phyloP scores from a whole-genome alignment of 1,284 basidiomycete genomes.

The Sphagnurus paluster region DNA sequence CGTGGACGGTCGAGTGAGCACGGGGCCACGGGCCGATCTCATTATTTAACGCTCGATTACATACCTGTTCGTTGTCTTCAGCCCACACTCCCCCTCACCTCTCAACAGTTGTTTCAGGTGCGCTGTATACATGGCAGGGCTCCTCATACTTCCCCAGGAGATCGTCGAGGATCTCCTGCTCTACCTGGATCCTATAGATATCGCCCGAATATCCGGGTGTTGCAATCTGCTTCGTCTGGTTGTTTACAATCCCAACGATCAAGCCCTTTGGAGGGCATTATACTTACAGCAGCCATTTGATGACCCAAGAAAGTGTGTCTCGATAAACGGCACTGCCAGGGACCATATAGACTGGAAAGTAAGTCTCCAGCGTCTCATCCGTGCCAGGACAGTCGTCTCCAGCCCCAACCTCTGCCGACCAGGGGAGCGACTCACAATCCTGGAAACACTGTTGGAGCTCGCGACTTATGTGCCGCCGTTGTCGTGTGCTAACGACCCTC shows the following conservation, averaged over 20 bases:
- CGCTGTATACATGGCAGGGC: slow-evolving; percentile 13
- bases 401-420: slow-evolving; percentile 32
- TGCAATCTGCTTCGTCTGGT: slow-evolving; percentile 42
- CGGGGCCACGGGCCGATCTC: too few relatives aligned
- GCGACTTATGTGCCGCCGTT: slow-evolving; percentile 41
- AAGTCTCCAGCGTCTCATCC: slow-evolving; percentile 50
- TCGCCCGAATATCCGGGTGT: slow-evolving; percentile 50
- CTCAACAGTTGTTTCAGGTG: background rate
- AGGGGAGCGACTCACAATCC: slow-evolving; percentile 40
- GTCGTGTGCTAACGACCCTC: slow-evolving; percentile 19
- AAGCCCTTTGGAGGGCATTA: slow-evolving; percentile 58
- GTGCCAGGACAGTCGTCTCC: slow-evolving; percentile 45
- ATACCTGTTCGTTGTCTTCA: background rate
- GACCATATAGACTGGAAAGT: slow-evolving; percentile 50
- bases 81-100: background rate
- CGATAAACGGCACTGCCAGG: slow-evolving; percentile 37
- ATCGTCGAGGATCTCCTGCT: slow-evolving; percentile 55
- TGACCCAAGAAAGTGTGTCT: slow-evolving; percentile 51
- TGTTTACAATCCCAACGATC: slow-evolving; percentile 46
- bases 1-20: too few relatives aligned
- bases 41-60: too few relatives aligned
- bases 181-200: slow-evolving; percentile 54
- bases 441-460: slow-evolving; percentile 52
- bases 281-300: slow-evolving; percentile 62
- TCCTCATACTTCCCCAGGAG: slow-evolving; percentile 50